phyloP scores from a whole-genome alignment of 2,329 filamentous ascomycete species.

The Colletotrichum musae region DNA sequence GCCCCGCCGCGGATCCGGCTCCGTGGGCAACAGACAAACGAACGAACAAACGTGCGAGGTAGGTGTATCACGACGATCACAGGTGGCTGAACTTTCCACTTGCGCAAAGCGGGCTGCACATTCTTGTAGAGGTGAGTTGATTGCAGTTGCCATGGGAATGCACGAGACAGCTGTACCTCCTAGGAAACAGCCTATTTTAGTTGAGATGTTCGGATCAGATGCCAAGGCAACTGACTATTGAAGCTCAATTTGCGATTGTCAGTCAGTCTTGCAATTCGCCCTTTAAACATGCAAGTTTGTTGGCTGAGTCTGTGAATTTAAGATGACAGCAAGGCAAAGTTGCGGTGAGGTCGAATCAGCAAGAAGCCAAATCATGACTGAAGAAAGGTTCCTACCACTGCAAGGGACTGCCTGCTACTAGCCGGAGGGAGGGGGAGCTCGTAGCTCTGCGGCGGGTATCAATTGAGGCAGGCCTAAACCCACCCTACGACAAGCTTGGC shows the following conservation, averaged over 20 bases:
- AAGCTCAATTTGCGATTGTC: not conserved
- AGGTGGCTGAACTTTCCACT: not conserved
- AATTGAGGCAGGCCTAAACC: slow-evolving; percentile 4
- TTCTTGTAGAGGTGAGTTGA: too few species aligned
- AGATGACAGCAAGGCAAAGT: not conserved
- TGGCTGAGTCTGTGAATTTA: not conserved
- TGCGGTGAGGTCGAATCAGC: too few species aligned
- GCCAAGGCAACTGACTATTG: not conserved
- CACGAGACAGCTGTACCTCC: too few species aligned
- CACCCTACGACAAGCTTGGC: not conserved
- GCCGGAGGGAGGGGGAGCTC: slow-evolving; percentile 5
- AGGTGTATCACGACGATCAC: too few species aligned
- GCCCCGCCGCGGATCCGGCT: too few species aligned
- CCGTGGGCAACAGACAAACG: too few species aligned
- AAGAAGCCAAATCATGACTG: not conserved
- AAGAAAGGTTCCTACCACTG: slow-evolving; percentile 13
- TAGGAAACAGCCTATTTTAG: not conserved
- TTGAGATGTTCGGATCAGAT: not conserved
- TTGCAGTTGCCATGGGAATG: too few species aligned
- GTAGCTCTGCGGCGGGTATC: slow-evolving; percentile 2
- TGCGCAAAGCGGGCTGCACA: not conserved
- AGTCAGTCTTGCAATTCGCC: slow-evolving; percentile 37
- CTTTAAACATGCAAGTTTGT: not conserved
- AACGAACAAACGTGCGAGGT: too few species aligned
- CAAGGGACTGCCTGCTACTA: slow-evolving; percentile 20